A percentile compares a stretch with the other conserved stretches of the same genome.
These are phyloP conservation scores for Aspergillus bertholletiae DNA, from an alignment of 495 filamentous ascomycete genomes.

Conservation along the genomic window DNA sequence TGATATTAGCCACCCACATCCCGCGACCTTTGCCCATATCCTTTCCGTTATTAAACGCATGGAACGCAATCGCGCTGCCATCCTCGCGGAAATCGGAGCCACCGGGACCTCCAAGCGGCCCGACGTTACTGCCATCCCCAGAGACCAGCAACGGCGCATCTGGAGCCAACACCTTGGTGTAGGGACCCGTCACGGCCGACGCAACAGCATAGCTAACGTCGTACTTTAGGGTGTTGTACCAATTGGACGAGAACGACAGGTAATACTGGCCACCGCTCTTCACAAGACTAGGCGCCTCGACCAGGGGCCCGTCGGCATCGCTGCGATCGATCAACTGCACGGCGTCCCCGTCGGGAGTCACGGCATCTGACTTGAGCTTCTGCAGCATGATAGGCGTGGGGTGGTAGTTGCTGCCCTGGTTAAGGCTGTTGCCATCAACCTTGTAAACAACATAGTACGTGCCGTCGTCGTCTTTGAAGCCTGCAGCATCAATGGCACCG, in stretches of 20 bases:
- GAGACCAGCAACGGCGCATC: conserved; percentile 7
- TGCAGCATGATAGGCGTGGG: conserved; percentile 61
- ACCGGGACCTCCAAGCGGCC: conserved; percentile 3
- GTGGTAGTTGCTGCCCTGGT: conserved; percentile 49
- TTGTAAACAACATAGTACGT: conserved; percentile 59
- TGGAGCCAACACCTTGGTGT: conserved; percentile 25
- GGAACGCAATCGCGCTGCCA: conserved; percentile 8
- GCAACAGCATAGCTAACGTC: conserved; percentile 54
- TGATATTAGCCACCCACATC: conserved; percentile 1
- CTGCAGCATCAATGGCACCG: conserved; percentile 57
- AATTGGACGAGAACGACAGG: conserved; percentile 61
- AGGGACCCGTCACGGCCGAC: conserved; percentile 44
- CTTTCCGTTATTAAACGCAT: conserved; percentile 8
- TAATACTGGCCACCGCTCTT: conserved; percentile 46
- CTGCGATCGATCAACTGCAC: conserved; percentile 54
- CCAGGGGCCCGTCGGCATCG: conserved; percentile 53
- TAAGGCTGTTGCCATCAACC: conserved; percentile 58
- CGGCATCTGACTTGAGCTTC: conserved; percentile 46
- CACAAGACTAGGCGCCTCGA: conserved; percentile 59
- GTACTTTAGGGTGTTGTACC: conserved; percentile 49
- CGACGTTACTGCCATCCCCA: conserved; percentile 7
- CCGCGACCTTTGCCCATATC: conserved; percentile 1
- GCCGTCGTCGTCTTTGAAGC: conserved; percentile 50
- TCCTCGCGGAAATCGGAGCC: conserved; percentile 11
- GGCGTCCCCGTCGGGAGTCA: conserved; percentile 47